phyloP scores from a whole-genome alignment of 345 rosid genomes.

The Syzygium jambos region DNA sequence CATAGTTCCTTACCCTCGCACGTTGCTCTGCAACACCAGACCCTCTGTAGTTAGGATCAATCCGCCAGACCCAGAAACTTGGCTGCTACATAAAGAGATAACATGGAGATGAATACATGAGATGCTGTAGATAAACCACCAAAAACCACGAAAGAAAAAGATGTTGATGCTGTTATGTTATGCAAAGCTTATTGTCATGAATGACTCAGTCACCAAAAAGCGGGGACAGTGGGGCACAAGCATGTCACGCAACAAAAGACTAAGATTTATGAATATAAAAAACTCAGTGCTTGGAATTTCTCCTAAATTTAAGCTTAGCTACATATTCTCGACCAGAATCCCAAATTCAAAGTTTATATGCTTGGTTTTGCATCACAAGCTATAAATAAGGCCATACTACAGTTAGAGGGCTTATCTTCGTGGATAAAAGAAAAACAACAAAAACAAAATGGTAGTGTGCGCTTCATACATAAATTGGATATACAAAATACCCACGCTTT shows the following conservation, averaged over 20 bases:
- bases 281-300: background rate
- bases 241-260: background rate
- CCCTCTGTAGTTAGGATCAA: constrained; percentile 51
- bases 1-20: constrained; percentile 40
- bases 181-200: background rate
- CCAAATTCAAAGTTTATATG: background rate
- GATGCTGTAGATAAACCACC: background rate
- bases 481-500: background rate
- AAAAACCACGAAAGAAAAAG: background rate
- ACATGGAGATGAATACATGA: background rate
- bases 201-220: background rate
- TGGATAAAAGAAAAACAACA: background rate
- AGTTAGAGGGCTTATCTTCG: background rate
- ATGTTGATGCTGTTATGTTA: background rate
- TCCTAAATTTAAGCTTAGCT: background rate
- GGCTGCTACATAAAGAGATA: constrained; percentile 28
- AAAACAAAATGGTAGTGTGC: background rate
- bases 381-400: background rate
- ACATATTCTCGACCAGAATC: background rate
- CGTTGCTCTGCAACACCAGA: constrained; percentile 26
- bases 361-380: background rate
- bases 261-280: background rate
- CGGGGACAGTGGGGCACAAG: background rate
- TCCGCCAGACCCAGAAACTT: constrained; percentile 79
- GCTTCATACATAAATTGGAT: background rate